Conservation (phyloP, 352 stramenopile genomes). For the Elongisporangium undulatum region DNA sequence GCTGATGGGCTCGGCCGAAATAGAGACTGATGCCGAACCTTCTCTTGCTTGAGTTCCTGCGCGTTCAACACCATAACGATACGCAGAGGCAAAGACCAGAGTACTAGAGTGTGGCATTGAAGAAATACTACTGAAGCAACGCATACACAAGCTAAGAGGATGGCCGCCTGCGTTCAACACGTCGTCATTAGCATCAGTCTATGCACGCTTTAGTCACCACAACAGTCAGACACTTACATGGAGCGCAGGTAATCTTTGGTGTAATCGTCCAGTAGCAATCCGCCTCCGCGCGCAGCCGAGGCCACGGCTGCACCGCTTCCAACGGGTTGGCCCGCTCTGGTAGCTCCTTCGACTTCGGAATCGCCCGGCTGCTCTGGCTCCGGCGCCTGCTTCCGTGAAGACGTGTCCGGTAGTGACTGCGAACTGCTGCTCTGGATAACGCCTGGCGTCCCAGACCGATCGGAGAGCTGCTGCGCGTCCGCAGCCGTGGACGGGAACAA, state of each 20-base stretch:
- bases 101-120: too few species aligned
- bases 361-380: not conserved
- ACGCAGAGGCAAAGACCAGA: too few species aligned
- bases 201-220: not conserved
- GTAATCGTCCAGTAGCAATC: constrained; percentile 37
- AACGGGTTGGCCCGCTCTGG: constrained; percentile 7
- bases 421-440: not conserved
- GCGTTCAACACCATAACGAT: too few species aligned
- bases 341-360: not conserved
- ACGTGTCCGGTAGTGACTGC: not conserved
- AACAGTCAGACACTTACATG: constrained; percentile 19
- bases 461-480: not conserved
- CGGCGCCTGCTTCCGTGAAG: not conserved
- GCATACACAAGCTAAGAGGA: constrained; percentile 2
- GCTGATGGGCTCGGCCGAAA: not conserved
- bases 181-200: not conserved
- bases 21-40: not conserved
- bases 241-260: constrained; percentile 52
- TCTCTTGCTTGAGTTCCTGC: not conserved
- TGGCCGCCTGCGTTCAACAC: not conserved
- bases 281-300: constrained; percentile 25
- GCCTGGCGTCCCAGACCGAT: not conserved
- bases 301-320: constrained; percentile 36
- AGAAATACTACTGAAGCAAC: constrained; percentile 1
- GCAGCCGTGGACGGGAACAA: constrained; percentile 41